Conservation (phyloP, 495 filamentous ascomycete genomes). For the Hypomontagnella submonticulosa region DNA sequence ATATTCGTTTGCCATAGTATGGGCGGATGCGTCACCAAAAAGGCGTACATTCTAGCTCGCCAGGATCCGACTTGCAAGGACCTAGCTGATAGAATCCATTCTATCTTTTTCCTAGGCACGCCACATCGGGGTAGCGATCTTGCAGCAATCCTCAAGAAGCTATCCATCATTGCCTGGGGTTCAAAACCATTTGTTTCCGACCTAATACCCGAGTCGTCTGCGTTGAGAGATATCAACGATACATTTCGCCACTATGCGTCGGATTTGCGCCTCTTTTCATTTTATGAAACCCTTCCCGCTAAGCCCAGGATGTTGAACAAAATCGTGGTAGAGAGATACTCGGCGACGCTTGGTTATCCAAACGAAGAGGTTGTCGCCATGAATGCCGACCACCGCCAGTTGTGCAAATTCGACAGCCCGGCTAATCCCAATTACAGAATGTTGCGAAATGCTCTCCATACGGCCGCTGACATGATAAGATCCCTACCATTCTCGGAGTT, state of each 20-base stretch:
- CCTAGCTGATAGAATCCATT: constrained; percentile 51
- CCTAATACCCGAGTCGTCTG: constrained; percentile 35
- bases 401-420: constrained; percentile 49
- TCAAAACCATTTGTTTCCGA: constrained; percentile 43
- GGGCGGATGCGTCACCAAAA: constrained; percentile 66
- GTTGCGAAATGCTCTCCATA: constrained; percentile 46
- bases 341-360: constrained; percentile 47
- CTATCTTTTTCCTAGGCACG: constrained; percentile 63
- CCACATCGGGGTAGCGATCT: constrained; percentile 63
- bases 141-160: constrained; percentile 52
- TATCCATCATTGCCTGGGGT: constrained; percentile 18
- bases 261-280: constrained; percentile 44
- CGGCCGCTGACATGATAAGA: constrained; percentile 44
- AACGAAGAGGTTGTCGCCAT: constrained; percentile 46
- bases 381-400: constrained; percentile 50
- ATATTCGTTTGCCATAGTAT: constrained; percentile 64
- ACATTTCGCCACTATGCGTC: constrained; percentile 45
- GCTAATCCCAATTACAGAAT: constrained; percentile 46
- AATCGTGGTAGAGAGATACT: constrained; percentile 49
- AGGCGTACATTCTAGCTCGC: constrained; percentile 48
- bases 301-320: constrained; percentile 23
- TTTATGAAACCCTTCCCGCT: constrained; percentile 47
- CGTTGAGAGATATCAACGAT: constrained; percentile 41
- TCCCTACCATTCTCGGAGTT: constrained; percentile 2
- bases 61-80: constrained; percentile 43